A percentile compares a stretch with the other conserved stretches of the same genome.
Evolutionary conservation across 371 early-diverging fungal genomes (phyloP).

Genomic region (Furculomyces boomerangus): DNA sequence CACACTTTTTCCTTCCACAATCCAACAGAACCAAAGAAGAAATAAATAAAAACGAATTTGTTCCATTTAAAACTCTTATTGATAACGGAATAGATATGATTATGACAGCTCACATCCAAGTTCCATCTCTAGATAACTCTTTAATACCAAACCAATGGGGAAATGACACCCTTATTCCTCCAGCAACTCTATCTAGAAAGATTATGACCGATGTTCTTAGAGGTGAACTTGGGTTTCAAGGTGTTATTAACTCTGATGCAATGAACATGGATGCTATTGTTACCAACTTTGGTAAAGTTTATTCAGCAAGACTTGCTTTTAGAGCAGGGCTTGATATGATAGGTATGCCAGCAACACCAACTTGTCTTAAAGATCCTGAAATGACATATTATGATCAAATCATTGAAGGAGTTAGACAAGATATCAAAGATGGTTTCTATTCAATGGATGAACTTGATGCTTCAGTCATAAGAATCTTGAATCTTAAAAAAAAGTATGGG

Average conservation of each 20-base stretch:
- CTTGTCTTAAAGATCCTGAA: background rate
- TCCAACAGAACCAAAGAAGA: slow-evolving; percentile 24
- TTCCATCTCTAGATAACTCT: slow-evolving; percentile 18
- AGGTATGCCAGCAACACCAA: slow-evolving; percentile 12
- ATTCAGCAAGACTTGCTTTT: slow-evolving; percentile 22
- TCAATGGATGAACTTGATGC: background rate
- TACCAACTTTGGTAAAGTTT: slow-evolving; percentile 20
- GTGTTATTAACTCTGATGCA: slow-evolving; percentile 30
- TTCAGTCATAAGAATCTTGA: background rate
- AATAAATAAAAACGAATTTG: slow-evolving; percentile 20
- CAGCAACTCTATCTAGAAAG: slow-evolving; percentile 22
- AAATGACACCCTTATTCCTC: slow-evolving; percentile 2
- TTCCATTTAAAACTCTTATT: slow-evolving; percentile 21
- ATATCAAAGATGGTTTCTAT: background rate
- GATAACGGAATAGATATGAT: slow-evolving; percentile 21
- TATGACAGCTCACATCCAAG: slow-evolving; percentile 27
- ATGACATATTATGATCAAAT: background rate
- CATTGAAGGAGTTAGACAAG: background rate
- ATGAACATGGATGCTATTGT: slow-evolving; percentile 32
- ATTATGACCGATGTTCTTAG: slow-evolving; percentile 23
- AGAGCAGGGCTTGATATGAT: slow-evolving; percentile 30
- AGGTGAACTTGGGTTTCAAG: slow-evolving; percentile 19
- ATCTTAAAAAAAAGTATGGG: background rate
- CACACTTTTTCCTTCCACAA: slow-evolving; percentile 28
- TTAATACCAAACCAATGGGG: slow-evolving; percentile 2